Base-by-base conservation (phyloP, 257 asterid genomes). In the Salvia rosmarinus region DNA sequence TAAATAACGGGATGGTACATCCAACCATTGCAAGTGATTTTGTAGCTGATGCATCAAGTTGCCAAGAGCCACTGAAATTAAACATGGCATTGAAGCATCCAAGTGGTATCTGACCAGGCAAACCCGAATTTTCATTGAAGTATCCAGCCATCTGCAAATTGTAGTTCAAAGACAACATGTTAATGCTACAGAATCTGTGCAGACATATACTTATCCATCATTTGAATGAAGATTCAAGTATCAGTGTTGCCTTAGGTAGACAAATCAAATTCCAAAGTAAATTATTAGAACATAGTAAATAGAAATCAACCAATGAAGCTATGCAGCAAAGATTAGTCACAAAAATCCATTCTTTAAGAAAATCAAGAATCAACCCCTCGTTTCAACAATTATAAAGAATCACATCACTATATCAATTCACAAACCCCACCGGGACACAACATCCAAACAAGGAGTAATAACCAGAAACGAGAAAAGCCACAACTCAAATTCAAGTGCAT, bases 81-180 rank as follows among this genome's bases (percentile, higher is more conserved):
- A 95, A 95, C 99, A 95, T 95, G 14, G 99, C 95, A 67, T 95
- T 95, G 73, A 91, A 91, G 87, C 96, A 86, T 72, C 99, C 99
- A 34, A 91, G 95, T 11, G 99, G 99, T 62, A 87, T 78, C 67
- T 77, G 78, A 51, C 94, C 98, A 19, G 89, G 82, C 66, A 95
- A 79, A 71, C 71, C 64, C n/a, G 98, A 86, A 70, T 71, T 79
- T 64, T 89, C 94, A 40, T 95, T 95, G 87, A 87, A 91, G 85
- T 82, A 83, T 64, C 80, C 89, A 55, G 95, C 94, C 98, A 95
- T 95, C 99, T 95, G 90, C 66, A 78, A 72, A 69, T 62, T 49
- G 83, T 75, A 79, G 75, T 13, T 14, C 74, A n/a, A 57, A 19
- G 43, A 14, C 11, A 13, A 62, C 43, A n/a, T 35, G 14, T 47